Evolutionary conservation across 1,139 yeast genomes (phyloP), one percentile per base, ranked within the genome.

Genomic region (Kazachstania sp.): DNA sequence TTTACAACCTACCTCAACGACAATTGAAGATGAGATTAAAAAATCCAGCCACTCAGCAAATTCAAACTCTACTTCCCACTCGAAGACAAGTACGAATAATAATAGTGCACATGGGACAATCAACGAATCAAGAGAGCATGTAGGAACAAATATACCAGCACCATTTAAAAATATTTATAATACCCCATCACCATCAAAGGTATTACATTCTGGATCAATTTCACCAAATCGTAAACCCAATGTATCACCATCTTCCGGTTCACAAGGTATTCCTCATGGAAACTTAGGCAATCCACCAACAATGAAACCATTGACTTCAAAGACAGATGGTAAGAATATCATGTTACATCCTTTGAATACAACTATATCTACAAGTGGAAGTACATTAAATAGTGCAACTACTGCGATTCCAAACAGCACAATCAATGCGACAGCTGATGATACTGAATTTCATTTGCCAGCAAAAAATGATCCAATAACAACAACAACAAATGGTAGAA

Each of bases 301-400:
- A 2, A 61, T 61, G 64, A 61, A 57, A 37, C 61, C 64, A 7
- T 45, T 59, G 41, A 44, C 46, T 4, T 43, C 45, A 15, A 46
- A 49, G 15, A 50, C 48, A n/a, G 64, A 60, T 16, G 73, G 70
- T 28, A 58, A 56, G 42, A 72, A 70, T 51, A 79, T 83, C 4
- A 64, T 81, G 39, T 66, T 81, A 45, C 85, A 79, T 54, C 86
- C 86, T 0, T 73, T 80, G 46, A 80, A 81, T 57, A 73, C 73
- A 52, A 74, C 45, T 11, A 45, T 49, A 18, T 46, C 47, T 3
- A 57, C 52, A 20, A 45, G 29, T 19, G 46, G 45, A 39, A 32
- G 36, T 32, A 32, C 36, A 31, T 18, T 40, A 16, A 8, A 31
- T 28, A 40, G 36, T 32, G 18, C 36, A 13, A 16, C 39, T 18